Base-by-base conservation (phyloP, 805 yeast genomes). In the Zygosaccharomyces bailii region DNA sequence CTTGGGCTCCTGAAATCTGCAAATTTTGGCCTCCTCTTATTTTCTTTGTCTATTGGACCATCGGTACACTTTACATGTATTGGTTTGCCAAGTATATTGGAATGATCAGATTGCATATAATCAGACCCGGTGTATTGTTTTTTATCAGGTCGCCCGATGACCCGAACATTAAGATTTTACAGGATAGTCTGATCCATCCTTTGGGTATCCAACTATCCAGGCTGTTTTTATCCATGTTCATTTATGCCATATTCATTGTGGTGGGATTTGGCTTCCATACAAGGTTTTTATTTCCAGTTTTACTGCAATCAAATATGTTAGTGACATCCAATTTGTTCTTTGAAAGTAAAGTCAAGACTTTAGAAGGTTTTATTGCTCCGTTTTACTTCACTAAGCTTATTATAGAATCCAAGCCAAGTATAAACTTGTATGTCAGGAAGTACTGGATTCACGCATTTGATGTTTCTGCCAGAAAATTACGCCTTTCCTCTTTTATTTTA, bases 121-220 rank as follows among this genome's bases (percentile, higher is more conserved):
- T 91, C 46, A 76, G 99, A 44, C 83, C 85, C 0, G 99, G 99
- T 9, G 96, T 87, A 6, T 70, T 93, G 37, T 93, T 80, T 63
- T 93, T 93, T 68, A 85, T 93, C 48, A 76, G 96, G 55, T 88
- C 96, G 17, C 96, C 96, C 4, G 96, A 89, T 55, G 97, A 93
- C 60, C 96, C 96, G 31, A 84, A 86, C 54, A 82, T 88, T 36
- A 79, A 91, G 52, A 76, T 93, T 9, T 75, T 91, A 33, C 91
- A 88, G 52, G 96, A 90, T 60, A 93, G 96, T 1, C 65, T 93
- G 42, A 83, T 85, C 46, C 80, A 85, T 52, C 86, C 96, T 0
- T 75, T 91, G 56, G 51, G 65, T 6, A 68, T 83, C 36, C 97
- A 93, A 60, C 50, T 90, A 17, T 79, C 84, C 21, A 73, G 96